phyloP scores from a whole-genome alignment of 2,329 filamentous ascomycete species.

The Harringtonia aguacate region DNA sequence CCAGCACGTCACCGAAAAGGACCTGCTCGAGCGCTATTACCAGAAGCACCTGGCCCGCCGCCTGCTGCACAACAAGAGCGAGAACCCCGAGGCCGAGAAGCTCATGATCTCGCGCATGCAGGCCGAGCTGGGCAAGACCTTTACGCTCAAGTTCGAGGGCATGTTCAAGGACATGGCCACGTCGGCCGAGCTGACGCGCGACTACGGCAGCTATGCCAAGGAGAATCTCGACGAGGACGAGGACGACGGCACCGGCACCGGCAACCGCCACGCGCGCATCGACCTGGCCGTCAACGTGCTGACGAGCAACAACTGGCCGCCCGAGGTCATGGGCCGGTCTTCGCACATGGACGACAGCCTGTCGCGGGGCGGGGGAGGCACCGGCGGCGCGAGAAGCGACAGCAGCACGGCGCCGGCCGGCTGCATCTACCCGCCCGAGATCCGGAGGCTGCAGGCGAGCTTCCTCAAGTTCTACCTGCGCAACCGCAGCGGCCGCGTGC shows the following conservation, averaged over 20 bases:
- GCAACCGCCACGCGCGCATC: conserved; percentile 42
- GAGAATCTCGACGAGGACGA: conserved; percentile 35
- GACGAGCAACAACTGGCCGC: conserved; percentile 90
- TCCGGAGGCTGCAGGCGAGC: conserved; percentile 67
- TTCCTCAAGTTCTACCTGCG: conserved; percentile 84
- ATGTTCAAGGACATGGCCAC: conserved; percentile 97
- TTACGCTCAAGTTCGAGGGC: conserved; percentile 84
- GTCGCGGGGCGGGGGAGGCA: conserved; percentile 4
- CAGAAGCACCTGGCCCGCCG: conserved; percentile 91
- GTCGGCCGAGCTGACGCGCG: conserved; percentile 69
- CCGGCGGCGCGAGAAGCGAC: conserved; percentile 11
- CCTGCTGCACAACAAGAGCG: conserved; percentile 77
- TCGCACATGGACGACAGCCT: conserved; percentile 36
- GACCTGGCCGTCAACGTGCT: conserved; percentile 80
- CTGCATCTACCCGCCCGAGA: conserved; percentile 65
- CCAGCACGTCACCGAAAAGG: conserved; percentile 82
- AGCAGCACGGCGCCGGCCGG: conserved; percentile 20
- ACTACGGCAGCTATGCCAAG: conserved; percentile 60
- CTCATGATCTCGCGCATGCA: conserved; percentile 97
- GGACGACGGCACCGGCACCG: conserved; percentile 32
- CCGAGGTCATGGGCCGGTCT: conserved; percentile 67
- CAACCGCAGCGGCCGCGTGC: conserved; percentile 76
- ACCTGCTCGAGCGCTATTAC: conserved; percentile 94
- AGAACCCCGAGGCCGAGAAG: conserved; percentile 86
- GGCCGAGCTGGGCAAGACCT: conserved; percentile 87